These are phyloP conservation scores for Chlamydomonas urium DNA, from an alignment of 139 green algal species.

Conservation along the genomic window DNA sequence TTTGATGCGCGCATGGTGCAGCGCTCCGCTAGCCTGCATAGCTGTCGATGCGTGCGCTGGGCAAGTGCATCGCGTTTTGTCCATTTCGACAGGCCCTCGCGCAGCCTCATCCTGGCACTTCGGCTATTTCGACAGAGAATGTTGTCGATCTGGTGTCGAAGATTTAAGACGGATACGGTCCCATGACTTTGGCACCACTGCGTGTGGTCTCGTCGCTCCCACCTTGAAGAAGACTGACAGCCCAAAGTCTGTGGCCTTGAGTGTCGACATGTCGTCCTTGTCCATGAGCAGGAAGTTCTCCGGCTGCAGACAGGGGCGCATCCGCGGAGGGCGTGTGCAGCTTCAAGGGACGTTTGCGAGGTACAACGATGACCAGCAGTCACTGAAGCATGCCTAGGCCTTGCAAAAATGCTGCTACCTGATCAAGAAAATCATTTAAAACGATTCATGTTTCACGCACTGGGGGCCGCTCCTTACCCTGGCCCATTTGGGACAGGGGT, in stretches of 20 bases:
- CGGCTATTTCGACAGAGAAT: too few relatives aligned
- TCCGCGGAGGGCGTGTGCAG: background rate
- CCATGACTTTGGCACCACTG: too few relatives aligned
- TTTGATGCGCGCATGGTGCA: too few relatives aligned
- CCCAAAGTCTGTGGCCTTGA: slow-evolving; percentile 81
- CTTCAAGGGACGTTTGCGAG: background rate
- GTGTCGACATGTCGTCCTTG: slow-evolving; percentile 46
- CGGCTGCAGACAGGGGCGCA: slow-evolving; percentile 34
- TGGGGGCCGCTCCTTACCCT: background rate
- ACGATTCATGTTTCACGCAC: background rate
- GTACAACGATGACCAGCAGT: background rate
- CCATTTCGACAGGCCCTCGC: too few relatives aligned
- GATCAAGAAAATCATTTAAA: background rate
- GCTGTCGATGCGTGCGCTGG: too few relatives aligned
- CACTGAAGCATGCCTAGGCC: background rate
- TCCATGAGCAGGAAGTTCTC: slow-evolving; percentile 93
- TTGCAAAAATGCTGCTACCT: background rate
- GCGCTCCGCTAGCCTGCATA: too few relatives aligned
- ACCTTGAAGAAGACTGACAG: slow-evolving; percentile 69
- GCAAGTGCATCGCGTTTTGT: too few relatives aligned
- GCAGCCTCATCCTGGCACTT: too few relatives aligned
- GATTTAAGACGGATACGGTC: too few relatives aligned
- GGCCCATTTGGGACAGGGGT: background rate
- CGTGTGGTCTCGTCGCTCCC: too few relatives aligned
- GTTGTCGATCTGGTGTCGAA: too few relatives aligned